Evolutionary conservation across 2,329 filamentous ascomycete genomes (phyloP).

Genomic region (Sporothrix globosa): DNA sequence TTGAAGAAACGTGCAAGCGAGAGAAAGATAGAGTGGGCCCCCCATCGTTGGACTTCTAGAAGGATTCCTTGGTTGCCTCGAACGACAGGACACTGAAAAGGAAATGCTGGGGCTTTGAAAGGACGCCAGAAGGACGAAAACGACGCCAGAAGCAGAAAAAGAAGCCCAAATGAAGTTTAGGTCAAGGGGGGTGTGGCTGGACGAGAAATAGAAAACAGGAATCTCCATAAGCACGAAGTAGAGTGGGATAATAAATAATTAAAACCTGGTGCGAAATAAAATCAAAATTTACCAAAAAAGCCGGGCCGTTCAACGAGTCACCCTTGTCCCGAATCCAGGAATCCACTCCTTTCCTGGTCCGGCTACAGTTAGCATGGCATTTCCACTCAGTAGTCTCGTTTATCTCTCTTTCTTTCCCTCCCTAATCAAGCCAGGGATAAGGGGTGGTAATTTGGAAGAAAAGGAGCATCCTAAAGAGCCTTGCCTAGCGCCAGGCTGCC

Average conservation of each 20-base stretch:
- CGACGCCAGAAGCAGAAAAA: constrained; percentile 15
- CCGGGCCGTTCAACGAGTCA: constrained; percentile 21
- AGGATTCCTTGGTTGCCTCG: constrained; percentile 3
- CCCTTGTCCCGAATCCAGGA: background rate
- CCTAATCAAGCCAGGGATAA: constrained; percentile 20
- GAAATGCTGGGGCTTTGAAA: background rate
- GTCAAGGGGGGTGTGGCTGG: background rate
- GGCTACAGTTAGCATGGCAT: constrained; percentile 12
- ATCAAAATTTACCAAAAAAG: background rate
- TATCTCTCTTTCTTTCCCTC: constrained; percentile 1
- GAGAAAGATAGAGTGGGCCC: constrained; percentile 13
- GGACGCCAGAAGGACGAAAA: constrained; percentile 12
- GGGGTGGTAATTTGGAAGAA: constrained; percentile 16
- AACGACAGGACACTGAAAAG: background rate
- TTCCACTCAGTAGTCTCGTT: constrained; percentile 9
- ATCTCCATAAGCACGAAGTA: background rate
- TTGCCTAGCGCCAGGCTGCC: background rate
- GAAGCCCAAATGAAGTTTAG: background rate
- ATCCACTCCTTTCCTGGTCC: background rate
- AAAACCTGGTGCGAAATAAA: constrained; percentile 8
- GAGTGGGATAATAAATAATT: constrained; percentile 7
- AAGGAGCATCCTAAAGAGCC: background rate
- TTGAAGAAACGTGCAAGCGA: constrained; percentile 25
- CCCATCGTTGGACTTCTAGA: constrained; percentile 15
- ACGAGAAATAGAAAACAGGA: background rate